phyloP scores from a whole-genome alignment of 345 rosid genomes.

The Diplotaxis tenuifolia region DNA sequence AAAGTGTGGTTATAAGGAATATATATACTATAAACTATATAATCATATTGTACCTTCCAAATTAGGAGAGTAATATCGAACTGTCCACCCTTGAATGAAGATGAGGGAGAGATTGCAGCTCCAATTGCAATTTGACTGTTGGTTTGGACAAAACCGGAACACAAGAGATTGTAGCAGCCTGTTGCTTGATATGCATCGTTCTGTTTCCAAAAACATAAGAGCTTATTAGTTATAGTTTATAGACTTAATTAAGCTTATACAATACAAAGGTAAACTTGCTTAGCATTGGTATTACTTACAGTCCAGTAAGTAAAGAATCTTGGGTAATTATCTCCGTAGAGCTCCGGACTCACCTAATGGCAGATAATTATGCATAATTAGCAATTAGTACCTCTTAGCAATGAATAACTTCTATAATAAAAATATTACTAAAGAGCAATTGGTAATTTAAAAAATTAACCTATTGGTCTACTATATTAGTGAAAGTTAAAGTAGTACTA shows the following conservation, averaged over 20 bases:
- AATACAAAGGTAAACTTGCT: neutral
- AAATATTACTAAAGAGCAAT: neutral
- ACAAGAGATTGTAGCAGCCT: slow-evolving; percentile 92
- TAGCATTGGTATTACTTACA: slow-evolving; percentile 45
- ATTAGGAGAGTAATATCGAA: slow-evolving; percentile 85
- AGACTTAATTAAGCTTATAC: neutral
- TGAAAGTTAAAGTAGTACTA: neutral
- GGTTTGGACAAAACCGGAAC: slow-evolving; percentile 97
- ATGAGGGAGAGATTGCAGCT: slow-evolving; percentile 96
- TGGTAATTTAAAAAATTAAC: neutral
- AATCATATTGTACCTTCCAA: slow-evolving; percentile 76
- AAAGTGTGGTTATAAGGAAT: neutral
- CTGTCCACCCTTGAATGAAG: slow-evolving; percentile 79
- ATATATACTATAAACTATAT: neutral
- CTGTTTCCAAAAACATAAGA: slow-evolving; percentile 38
- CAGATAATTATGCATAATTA: neutral
- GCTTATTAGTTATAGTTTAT: neutral
- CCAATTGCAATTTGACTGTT: slow-evolving; percentile 83
- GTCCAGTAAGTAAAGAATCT: slow-evolving; percentile 99
- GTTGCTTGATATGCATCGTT: slow-evolving; percentile 95
- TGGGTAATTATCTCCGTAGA: slow-evolving; percentile 90
- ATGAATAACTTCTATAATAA: neutral
- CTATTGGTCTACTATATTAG: neutral
- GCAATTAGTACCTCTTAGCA: neutral
- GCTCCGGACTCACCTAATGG: slow-evolving; percentile 92